These are phyloP conservation scores for Escallonia rubra DNA, from an alignment of 129 eudicot genomes.

Conservation along the genomic window DNA sequence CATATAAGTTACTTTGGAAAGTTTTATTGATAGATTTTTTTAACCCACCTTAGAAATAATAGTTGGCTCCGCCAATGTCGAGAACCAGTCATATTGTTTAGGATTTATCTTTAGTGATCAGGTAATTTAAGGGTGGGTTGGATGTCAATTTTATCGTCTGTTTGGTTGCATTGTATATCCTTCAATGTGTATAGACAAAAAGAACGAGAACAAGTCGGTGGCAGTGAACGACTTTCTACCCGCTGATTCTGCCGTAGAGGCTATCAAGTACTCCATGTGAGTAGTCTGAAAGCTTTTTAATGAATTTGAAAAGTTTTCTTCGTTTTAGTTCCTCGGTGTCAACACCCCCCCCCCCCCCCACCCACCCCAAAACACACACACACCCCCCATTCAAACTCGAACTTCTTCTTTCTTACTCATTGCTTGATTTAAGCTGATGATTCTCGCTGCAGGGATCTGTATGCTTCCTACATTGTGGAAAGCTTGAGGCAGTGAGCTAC, in stretches of 20 bases:
- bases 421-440: not conserved
- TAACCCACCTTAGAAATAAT: no score
- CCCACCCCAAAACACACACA: not conserved
- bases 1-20: no score
- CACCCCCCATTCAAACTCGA: not conserved
- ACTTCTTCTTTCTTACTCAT: not conserved
- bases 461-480: constrained; percentile 81
- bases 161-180: constrained; percentile 2
- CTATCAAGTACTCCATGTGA: constrained; percentile 88
- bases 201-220: constrained; percentile 90
- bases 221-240: constrained; percentile 91
- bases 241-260: constrained; percentile 65
- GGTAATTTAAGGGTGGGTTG: no score
- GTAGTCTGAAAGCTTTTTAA: constrained; percentile 10
- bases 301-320: not conserved
- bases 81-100: no score
- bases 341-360: not conserved
- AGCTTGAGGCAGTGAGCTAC: constrained; percentile 65
- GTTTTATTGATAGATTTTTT: no score
- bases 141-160: not conserved
- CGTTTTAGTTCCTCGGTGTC: not conserved
- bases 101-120: no score
- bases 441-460: constrained; percentile 67
- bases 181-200: constrained; percentile 55
- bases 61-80: no score